Conservation (phyloP, 148 eudicot species). For the Polygonum maritimum region DNA sequence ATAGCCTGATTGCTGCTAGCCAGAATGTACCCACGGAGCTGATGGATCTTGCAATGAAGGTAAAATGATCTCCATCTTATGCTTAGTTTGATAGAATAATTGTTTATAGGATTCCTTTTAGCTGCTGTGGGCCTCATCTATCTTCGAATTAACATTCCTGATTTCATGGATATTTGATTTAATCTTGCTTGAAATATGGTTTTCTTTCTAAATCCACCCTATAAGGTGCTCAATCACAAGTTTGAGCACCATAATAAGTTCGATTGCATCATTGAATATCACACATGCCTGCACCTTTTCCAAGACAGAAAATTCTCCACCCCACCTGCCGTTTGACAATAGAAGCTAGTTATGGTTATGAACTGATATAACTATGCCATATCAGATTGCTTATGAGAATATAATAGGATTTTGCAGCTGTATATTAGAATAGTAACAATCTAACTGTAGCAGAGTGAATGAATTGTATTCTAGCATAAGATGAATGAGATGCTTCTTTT, state of each 20-base stretch:
- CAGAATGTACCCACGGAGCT: constrained; percentile 79
- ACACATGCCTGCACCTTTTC: background rate
- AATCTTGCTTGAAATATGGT: background rate
- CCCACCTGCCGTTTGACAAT: background rate
- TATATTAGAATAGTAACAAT: background rate
- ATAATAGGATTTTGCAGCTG: background rate
- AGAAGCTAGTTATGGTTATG: background rate
- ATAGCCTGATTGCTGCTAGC: constrained; percentile 95
- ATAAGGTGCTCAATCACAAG: background rate
- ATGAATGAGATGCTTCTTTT: background rate
- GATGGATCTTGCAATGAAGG: constrained; percentile 99
- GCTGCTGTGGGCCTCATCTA: background rate
- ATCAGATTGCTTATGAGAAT: background rate
- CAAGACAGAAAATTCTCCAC: background rate
- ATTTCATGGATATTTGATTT: background rate
- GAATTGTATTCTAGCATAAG: background rate
- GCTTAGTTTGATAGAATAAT: background rate
- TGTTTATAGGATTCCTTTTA: background rate
- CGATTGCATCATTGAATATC: background rate
- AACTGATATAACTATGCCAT: background rate
- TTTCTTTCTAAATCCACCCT: background rate
- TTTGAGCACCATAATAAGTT: background rate
- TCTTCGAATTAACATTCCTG: background rate
- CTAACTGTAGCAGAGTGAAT: background rate
- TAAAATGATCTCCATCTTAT: constrained; percentile 18